Evolutionary conservation across 2,329 filamentous ascomycete genomes (phyloP).

Genomic region (Pseudocercospora macadamiae): DNA sequence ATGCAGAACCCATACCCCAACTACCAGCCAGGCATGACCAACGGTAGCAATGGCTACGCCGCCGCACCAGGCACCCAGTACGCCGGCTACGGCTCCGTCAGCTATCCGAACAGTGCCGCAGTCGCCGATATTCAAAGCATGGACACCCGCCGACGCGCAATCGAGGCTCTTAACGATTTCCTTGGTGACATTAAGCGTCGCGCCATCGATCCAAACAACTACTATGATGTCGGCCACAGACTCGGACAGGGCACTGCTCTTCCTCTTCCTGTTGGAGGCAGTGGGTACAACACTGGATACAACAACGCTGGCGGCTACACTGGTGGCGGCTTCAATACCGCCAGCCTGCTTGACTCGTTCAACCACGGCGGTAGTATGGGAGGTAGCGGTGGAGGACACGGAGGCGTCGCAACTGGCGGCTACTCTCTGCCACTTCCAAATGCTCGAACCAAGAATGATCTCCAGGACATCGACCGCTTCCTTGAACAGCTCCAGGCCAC

Average conservation of each 20-base stretch:
- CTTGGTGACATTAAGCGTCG: slow-evolving; percentile 91
- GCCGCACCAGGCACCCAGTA: slow-evolving; percentile 37
- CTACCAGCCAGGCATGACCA: slow-evolving; percentile 36
- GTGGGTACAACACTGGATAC: slow-evolving; percentile 44
- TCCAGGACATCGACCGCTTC: slow-evolving; percentile 91
- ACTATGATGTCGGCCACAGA: slow-evolving; percentile 86
- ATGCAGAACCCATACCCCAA: slow-evolving; percentile 37
- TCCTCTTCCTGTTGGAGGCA: slow-evolving; percentile 41
- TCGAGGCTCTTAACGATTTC: slow-evolving; percentile 89
- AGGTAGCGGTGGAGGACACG: slow-evolving; percentile 53
- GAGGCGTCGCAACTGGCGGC: slow-evolving; percentile 69
- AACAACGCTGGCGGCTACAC: slow-evolving; percentile 33
- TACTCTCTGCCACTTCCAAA: slow-evolving; percentile 91
- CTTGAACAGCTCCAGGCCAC: slow-evolving; percentile 95
- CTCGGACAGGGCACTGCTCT: slow-evolving; percentile 69
- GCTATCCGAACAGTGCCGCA: slow-evolving; percentile 48
- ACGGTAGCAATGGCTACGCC: slow-evolving; percentile 31
- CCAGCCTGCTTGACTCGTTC: slow-evolving; percentile 41
- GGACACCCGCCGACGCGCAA: slow-evolving; percentile 76
- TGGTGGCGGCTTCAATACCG: slow-evolving; percentile 36
- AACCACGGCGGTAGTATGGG: slow-evolving; percentile 35
- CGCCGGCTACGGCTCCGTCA: slow-evolving; percentile 45
- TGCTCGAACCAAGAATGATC: slow-evolving; percentile 87
- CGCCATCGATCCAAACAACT: slow-evolving; percentile 85
- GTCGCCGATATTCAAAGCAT: slow-evolving; percentile 47